Conservation (phyloP, 805 yeast genomes). For the Ogataea dorogensis region DNA sequence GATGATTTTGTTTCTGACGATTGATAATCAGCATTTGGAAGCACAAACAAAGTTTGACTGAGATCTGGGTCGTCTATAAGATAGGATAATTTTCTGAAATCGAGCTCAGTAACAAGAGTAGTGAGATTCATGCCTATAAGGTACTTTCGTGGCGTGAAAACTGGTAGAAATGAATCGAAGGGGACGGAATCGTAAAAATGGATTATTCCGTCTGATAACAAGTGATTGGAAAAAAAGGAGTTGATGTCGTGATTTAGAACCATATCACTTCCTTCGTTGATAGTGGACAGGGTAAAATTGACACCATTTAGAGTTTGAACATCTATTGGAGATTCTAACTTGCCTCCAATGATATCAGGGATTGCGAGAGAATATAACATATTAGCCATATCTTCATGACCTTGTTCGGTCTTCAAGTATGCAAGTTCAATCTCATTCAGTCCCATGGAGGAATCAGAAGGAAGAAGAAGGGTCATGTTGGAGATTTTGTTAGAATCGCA, state of each 20-base stretch:
- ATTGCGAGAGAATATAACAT: conserved; percentile 37
- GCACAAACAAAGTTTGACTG: conserved; percentile 62
- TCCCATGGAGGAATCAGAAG: conserved; percentile 40
- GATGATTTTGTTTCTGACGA: conserved; percentile 28
- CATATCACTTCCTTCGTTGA: conserved; percentile 35
- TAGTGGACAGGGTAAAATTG: conserved; percentile 21
- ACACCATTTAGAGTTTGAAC: conserved; percentile 30
- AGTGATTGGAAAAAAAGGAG: conserved; percentile 39
- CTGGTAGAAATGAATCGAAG: conserved; percentile 24
- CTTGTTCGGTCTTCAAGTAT: conserved; percentile 39
- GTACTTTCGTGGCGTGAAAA: conserved; percentile 55
- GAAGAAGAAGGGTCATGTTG: conserved; percentile 46
- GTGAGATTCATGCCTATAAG: conserved; percentile 58
- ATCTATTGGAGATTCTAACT: conserved; percentile 19
- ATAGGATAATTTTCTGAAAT: conserved; percentile 53
- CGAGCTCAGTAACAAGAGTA: conserved; percentile 66
- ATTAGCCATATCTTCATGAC: conserved; percentile 28
- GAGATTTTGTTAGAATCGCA: conserved; percentile 22
- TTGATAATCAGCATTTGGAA: conserved; percentile 39
- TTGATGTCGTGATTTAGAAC: conserved; percentile 33
- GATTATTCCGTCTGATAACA: conserved; percentile 48
- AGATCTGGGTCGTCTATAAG: conserved; percentile 53
- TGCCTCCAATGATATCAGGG: conserved; percentile 47
- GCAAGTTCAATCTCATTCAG: conserved; percentile 44
- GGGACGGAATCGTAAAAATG: conserved; percentile 44